Evolutionary conservation across 2,329 filamentous ascomycete genomes (phyloP).

Genomic region (Coniochaeta sp.): DNA sequence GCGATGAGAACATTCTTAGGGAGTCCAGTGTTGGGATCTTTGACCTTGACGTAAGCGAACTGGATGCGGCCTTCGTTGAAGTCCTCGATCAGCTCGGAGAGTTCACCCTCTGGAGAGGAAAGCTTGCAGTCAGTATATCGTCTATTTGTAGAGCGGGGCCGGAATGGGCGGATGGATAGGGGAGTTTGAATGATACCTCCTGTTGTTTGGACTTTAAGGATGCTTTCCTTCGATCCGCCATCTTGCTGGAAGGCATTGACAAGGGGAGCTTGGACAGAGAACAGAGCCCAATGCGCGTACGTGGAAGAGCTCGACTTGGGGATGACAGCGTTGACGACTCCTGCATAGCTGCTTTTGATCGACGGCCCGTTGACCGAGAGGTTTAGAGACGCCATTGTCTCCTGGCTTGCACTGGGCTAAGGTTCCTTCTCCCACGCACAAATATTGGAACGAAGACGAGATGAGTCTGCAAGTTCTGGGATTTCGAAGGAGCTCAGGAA

Average conservation of each 20-base stretch:
- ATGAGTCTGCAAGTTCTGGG: background rate
- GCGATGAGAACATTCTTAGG: slow-evolving; percentile 91
- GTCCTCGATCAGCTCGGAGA: slow-evolving; percentile 84
- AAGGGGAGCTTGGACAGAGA: slow-evolving; percentile 85
- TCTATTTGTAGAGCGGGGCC: background rate
- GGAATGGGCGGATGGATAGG: background rate
- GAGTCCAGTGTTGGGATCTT: slow-evolving; percentile 81
- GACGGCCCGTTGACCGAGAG: slow-evolving; percentile 72
- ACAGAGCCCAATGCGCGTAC: slow-evolving; percentile 87
- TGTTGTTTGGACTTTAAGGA: slow-evolving; percentile 87
- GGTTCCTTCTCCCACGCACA: background rate
- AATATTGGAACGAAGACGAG: background rate
- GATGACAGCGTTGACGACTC: slow-evolving; percentile 45
- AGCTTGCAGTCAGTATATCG: slow-evolving; percentile 8
- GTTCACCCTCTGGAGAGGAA: slow-evolving; percentile 67
- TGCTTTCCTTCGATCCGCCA: slow-evolving; percentile 77
- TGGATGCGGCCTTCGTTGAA: slow-evolving; percentile 96
- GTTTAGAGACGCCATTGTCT: slow-evolving; percentile 68
- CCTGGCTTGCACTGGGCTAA: background rate
- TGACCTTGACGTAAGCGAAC: slow-evolving; percentile 94
- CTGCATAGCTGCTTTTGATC: slow-evolving; percentile 73
- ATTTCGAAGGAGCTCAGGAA: background rate
- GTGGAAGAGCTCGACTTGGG: slow-evolving; percentile 62
- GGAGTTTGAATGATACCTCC: slow-evolving; percentile 52
- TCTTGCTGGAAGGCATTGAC: slow-evolving; percentile 93